phyloP scores from a whole-genome alignment of 139 green algal genomes.

The Spirogloea muscicola region DNA sequence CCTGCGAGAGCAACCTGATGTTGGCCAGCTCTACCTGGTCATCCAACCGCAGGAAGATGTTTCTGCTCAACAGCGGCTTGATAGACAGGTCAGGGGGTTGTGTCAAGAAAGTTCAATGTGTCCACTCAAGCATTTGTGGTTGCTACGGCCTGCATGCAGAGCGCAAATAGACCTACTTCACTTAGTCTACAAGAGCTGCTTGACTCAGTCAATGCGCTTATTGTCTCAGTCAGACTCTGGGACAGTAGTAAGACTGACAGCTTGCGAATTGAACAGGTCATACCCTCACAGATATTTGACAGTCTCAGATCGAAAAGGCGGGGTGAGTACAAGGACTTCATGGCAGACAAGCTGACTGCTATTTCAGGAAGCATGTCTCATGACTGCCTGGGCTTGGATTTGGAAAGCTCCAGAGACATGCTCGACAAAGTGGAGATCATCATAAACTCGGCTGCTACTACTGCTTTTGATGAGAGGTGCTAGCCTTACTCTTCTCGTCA shows the following conservation, averaged over 20 bases:
- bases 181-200: too few species aligned
- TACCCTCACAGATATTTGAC: conserved; percentile 30
- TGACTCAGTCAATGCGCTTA: too few species aligned
- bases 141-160: too few species aligned
- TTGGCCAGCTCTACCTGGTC: conserved; percentile 39
- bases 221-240: too few species aligned
- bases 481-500: background rate
- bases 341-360: conserved; percentile 32
- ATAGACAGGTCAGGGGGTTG: conserved; percentile 13
- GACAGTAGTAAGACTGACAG: too few species aligned
- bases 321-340: conserved; percentile 33
- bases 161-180: too few species aligned
- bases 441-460: conserved; percentile 42
- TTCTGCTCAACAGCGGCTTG: conserved; percentile 20
- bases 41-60: conserved; percentile 15
- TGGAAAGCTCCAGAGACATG: background rate
- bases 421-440: conserved; percentile 35
- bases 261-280: too few species aligned
- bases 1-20: conserved; percentile 38
- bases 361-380: conserved; percentile 26
- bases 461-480: conserved; percentile 43
- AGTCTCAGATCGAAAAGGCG: conserved; percentile 13
- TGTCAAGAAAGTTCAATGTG: too few species aligned
- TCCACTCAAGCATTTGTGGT: too few species aligned
- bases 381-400: conserved; percentile 20